Base-by-base conservation (phyloP, 352 stramenopile genomes). In the Phytopythium aichiense region DNA sequence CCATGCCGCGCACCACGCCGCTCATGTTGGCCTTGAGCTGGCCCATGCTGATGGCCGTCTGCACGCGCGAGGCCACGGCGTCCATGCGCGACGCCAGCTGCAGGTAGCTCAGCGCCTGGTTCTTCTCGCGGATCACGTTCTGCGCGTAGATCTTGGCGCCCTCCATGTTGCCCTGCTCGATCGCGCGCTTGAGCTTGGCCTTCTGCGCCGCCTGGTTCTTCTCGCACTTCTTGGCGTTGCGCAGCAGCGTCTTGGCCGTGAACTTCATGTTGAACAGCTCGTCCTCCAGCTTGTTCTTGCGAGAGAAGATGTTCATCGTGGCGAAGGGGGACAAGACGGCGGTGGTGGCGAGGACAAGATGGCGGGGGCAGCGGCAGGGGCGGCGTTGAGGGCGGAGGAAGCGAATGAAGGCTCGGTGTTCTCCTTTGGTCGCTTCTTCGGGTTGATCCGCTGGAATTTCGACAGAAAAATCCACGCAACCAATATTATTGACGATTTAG, bases 121-220 rank as follows among this genome's bases (percentile, higher is more conserved):
- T 91, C 74, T 92, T 92, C 65, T 92, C 81, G 33, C 85, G 77
- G 66, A 95, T 95, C 37, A 82, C 83, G 64, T 95, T 94, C 71
- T 91, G 95, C 55, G 94, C 97, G 78, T 99, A 99, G 72, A 99
- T 98, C 65, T 96, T 97, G 52, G 97, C 97, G 31, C 95, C 96
- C 65, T 99, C 97, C 72, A 97, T 97, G 80, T 99, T 99, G 50
- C 96, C 95, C 71, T 98, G 87, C 78, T 97, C 81, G 64, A 97
- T 95, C 48, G 95, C 93, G 68, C 99, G 98, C 76, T 99, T 99
- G 23, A 99, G 80, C 72, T 99, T 99, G 49, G 76, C 65, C 68
- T 98, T 97, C 53, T 97, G 91, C 46, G 71, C 75, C 49, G 92
- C 89, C 77, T 98, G 93, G 73, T 98, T 99, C 81, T 99, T 99